These are phyloP conservation scores for Nicotiana sylvestris DNA, from an alignment of 257 asterid species.

Conservation along the genomic window DNA sequence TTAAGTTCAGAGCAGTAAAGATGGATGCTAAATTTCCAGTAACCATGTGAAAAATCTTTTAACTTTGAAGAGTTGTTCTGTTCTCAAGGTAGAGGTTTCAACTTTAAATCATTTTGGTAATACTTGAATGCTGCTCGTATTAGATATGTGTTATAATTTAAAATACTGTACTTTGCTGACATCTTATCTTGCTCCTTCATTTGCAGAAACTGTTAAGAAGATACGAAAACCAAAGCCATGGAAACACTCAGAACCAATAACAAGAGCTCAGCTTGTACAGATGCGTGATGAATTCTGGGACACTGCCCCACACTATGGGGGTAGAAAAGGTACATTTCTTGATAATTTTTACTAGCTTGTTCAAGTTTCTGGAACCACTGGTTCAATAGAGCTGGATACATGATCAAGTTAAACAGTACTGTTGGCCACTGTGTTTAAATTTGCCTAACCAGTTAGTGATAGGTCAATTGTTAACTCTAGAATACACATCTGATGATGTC, in stretches of 20 bases:
- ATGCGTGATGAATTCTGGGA: constrained; percentile 84
- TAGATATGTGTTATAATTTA: constrained; percentile 7
- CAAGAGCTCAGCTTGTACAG: constrained; percentile 49
- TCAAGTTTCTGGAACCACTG: neutral
- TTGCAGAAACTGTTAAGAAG: constrained; percentile 51
- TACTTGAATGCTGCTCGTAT: neutral
- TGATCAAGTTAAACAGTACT: neutral
- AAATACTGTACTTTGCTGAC: neutral
- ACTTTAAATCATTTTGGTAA: neutral
- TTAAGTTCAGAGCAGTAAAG: neutral
- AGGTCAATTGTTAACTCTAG: neutral
- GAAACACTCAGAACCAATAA: constrained; percentile 61
- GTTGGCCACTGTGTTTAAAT: neutral
- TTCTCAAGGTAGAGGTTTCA: constrained; percentile 5
- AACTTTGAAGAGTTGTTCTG: neutral
- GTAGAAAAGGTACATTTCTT: constrained; percentile 50
- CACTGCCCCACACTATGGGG: constrained; percentile 80
- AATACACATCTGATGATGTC: neutral
- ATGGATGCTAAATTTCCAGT: neutral
- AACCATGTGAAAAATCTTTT: neutral
- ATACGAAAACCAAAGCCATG: constrained; percentile 69
- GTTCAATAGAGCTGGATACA: neutral
- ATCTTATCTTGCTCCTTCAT: constrained; percentile 3
- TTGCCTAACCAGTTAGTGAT: neutral
- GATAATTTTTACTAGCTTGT: neutral